Evolutionary conservation across 768 basidiomycete genomes (phyloP).

Genomic region (Termitomyces titanicus): DNA sequence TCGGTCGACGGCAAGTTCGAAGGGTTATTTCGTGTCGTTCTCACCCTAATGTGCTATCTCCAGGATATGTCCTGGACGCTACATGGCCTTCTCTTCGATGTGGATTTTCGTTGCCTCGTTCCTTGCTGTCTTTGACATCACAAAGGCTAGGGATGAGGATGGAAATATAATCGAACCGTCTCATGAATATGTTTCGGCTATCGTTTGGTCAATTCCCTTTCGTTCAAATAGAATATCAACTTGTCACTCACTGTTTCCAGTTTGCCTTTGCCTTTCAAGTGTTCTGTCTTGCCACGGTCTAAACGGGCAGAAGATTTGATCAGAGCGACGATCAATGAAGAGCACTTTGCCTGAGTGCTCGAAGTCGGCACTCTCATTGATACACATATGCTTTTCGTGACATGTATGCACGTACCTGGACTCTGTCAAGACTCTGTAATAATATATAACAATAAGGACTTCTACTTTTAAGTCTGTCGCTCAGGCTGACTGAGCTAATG

Average conservation of each 20-base stretch:
- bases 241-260: neutral
- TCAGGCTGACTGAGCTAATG: too few relatives aligned
- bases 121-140: conserved; percentile 26
- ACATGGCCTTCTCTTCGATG: conserved; percentile 27
- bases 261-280: conserved; percentile 2
- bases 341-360: neutral
- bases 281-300: conserved; percentile 8
- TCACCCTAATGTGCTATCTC: neutral
- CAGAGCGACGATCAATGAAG: neutral
- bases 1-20: conserved; percentile 15
- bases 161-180: conserved; percentile 14
- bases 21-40: too few relatives aligned
- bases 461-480: too few relatives aligned
- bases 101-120: conserved; percentile 28
- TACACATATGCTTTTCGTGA: too few relatives aligned
- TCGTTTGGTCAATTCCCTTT: conserved; percentile 7
- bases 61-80: conserved; percentile 29
- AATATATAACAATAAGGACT: too few relatives aligned
- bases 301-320: conserved; percentile 4
- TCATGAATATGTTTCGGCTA: conserved; percentile 4
- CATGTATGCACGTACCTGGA: too few relatives aligned
- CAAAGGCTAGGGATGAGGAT: conserved; percentile 12
- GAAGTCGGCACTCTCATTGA: too few relatives aligned
- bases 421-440: too few relatives aligned
- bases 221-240: too few relatives aligned